Base-by-base conservation (phyloP, 2,329 filamentous ascomycete species). In the Sporothrix protearum region DNA sequence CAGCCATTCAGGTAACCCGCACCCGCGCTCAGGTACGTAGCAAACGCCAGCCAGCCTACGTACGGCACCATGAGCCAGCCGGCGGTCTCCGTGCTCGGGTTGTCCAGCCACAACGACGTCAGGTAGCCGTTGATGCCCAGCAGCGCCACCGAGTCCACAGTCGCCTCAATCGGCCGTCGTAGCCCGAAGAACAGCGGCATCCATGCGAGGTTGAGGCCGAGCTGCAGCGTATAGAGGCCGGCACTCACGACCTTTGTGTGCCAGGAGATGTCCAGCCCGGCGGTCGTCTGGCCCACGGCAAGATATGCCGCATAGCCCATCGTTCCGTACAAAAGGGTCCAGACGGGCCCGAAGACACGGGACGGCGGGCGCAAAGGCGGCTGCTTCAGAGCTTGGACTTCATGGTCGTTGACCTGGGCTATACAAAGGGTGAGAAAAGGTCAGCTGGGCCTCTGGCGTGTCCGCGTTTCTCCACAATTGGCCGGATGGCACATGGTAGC, bases 301-400 rank as follows among this genome's bases (percentile, higher is more conserved):
- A 92, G 91, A 81, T 97, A 90, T 47, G 93, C 90, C 28, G 93
- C 91, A 80, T 96, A 97, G 72, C 95, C 95, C 93, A 97, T 97
- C 25, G 92, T 80, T 0, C 86, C 88, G 77, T 91, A 91, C n/a
- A 91, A 85, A 45, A 85, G 71, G 2, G 88, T 91, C 89, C 89
- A 91, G 30, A 86, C 86, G 1, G 89, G 89, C 1, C 87, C 88
- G 75, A 91, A 91, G 72, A 89, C 82, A 77, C 83, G 84, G 12
- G 87, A 83, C 0, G 89, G 88, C 1, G 89, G 89, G 14, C 85
- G 84, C 70, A 86, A 82, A 0, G 88, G 87, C 14, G 89, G 89
- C 78, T 94, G 92, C 79, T 88, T 90, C 73, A 94, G 57, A 1
- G 68, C 39, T 10, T 49, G 61, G 4, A 74, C 67, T 6, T 55